Evolutionary conservation across 352 stramenopile genomes (phyloP).

Genomic region (Phytopythium kandeliae): DNA sequence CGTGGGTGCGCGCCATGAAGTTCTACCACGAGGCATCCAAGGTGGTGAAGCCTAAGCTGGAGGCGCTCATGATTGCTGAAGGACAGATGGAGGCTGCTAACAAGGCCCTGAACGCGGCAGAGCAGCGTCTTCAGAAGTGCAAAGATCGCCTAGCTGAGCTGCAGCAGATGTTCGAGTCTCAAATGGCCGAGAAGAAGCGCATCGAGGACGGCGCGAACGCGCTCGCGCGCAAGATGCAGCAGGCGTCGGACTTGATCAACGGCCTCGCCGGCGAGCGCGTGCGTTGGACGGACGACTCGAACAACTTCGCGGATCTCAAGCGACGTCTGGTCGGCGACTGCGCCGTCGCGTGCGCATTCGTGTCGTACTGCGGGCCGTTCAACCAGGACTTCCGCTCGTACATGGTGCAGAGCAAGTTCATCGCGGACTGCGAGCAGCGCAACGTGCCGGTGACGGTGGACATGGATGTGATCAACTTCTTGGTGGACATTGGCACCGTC

Average conservation of each 20-base stretch:
- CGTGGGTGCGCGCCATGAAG: slow-evolving; percentile 97
- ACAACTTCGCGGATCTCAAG: slow-evolving; percentile 97
- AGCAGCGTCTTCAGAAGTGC: slow-evolving; percentile 90
- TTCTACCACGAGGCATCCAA: slow-evolving; percentile 98
- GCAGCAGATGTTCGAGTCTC: slow-evolving; percentile 95
- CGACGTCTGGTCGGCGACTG: slow-evolving; percentile 95
- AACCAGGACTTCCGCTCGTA: slow-evolving; percentile 97
- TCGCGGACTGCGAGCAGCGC: slow-evolving; percentile 88
- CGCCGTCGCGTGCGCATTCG: slow-evolving; percentile 95
- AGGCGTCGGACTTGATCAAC: slow-evolving; percentile 96
- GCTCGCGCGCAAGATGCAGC: slow-evolving; percentile 96
- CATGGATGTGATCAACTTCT: slow-evolving; percentile 95
- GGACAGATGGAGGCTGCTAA: slow-evolving; percentile 97
- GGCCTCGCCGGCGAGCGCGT: slow-evolving; percentile 94
- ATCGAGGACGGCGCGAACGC: slow-evolving; percentile 96
- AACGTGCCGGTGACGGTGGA: slow-evolving; percentile 93
- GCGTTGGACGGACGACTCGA: slow-evolving; percentile 97
- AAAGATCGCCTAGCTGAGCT: slow-evolving; percentile 94
- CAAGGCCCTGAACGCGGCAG: slow-evolving; percentile 92
- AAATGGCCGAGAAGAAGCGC: slow-evolving; percentile 96
- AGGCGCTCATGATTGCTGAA: slow-evolving; percentile 95
- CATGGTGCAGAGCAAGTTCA: slow-evolving; percentile 96
- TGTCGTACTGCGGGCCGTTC: slow-evolving; percentile 98
- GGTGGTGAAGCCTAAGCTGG: slow-evolving; percentile 98
- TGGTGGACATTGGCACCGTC: slow-evolving; percentile 97